These are phyloP conservation scores for Barnettozyma siamensis DNA, from an alignment of 805 yeast genomes.

Conservation along the genomic window DNA sequence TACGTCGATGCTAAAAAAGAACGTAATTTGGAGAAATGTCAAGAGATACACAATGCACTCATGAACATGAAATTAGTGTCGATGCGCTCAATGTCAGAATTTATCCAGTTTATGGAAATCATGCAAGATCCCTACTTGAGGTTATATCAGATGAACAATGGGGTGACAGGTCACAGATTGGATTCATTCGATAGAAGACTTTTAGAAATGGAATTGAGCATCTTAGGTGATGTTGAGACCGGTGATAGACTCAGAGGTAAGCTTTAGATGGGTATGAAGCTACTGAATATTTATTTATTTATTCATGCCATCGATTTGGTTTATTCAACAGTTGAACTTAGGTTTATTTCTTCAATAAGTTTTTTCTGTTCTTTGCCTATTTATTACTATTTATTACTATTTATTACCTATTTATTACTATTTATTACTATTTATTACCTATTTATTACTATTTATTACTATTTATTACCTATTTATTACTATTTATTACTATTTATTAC, in stretches of 20 bases:
- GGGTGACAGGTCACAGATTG: neutral
- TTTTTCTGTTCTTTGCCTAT: neutral
- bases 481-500: conserved; percentile 1
- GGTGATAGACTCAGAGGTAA: conserved; percentile 2
- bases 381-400: neutral
- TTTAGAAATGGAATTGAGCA: conserved; percentile 18
- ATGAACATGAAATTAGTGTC: conserved; percentile 6
- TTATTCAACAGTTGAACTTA: conserved; percentile 1
- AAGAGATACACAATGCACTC: conserved; percentile 8
- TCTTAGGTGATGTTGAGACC: conserved; percentile 17
- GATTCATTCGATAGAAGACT: conserved; percentile 11
- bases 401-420: neutral
- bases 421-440: conserved; percentile 1
- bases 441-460: neutral
- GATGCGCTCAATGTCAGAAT: conserved; percentile 9
- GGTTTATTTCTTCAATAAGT: conserved; percentile 2
- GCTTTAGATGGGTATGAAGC: neutral
- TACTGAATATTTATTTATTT: conserved; percentile 1
- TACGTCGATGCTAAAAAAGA: conserved; percentile 7
- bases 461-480: neutral
- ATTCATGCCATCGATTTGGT: neutral
- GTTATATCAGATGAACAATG: conserved; percentile 5
- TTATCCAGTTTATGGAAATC: conserved; percentile 6
- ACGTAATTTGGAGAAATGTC: conserved; percentile 9
- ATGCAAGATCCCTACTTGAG: conserved; percentile 12